Evolutionary conservation across 768 basidiomycete species (phyloP), one percentile per base, ranked within the genome.

Genomic region (Dioszegia crocea): DNA sequence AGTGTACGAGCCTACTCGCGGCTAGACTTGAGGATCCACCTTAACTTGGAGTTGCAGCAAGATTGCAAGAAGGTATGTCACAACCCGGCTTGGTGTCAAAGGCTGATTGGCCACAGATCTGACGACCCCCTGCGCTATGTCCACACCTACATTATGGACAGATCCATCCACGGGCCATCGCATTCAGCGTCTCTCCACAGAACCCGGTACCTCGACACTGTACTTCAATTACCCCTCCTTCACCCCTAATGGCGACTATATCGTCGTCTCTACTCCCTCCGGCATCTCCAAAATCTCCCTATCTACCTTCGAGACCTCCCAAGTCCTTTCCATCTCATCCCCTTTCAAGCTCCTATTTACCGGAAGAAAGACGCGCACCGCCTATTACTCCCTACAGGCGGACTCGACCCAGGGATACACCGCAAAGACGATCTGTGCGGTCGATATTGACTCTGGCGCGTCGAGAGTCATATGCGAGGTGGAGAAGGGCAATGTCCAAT

Each of bases 181-280:
- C 12, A 46, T 56, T 29, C 41, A 17, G 23, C 54, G 54, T 8
- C 29, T 56, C 3, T 56, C 54, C 19, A 33, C 41, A 11, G 54
- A 56, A 19, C 43, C 54, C 3, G 54, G 44, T n/a, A 56, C 43
- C 10, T 56, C 54, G 3, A 56, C 43, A n/a, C 55, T 38, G 31
- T 65, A 65, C 43, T 65, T 65, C 60, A 65, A 65, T 39, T 61
- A 57, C 57, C 54, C 61, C 36, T 56, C 41, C 26, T 65, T 52
- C 38, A 65, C 63, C 1, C 60, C 63, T 21, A 26, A 40, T 2
- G 63, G 63, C 2, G 63, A 65, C 36, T 59, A 39, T 33, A 36
- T 61, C 3, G 40, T 65, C 38, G 53, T 65, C 31, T 48, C 46
- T 16, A 61, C 56, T 23, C 59, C 56, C 6, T 58, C 30, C 29